phyloP scores from a whole-genome alignment of 495 filamentous ascomycete species.

The Pyronema domesticum region DNA sequence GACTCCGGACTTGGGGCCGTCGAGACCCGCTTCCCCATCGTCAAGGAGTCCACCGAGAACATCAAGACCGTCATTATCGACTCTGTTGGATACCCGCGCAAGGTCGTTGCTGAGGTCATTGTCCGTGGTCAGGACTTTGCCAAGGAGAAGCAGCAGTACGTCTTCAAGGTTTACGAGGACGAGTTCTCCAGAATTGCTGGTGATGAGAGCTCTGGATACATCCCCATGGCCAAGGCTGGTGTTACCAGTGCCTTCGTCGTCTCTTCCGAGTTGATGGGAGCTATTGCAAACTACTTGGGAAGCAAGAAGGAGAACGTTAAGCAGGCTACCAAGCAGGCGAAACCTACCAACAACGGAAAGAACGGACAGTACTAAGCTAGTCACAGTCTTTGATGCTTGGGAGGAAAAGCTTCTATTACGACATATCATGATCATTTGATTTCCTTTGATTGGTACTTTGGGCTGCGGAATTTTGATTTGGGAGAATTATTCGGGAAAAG shows the following conservation, averaged over 20 bases:
- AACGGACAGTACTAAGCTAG: too few species aligned
- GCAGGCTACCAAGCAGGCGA: neutral
- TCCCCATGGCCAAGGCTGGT: slow-evolving; percentile 54
- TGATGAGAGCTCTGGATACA: slow-evolving; percentile 38
- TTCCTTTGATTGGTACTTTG: neutral
- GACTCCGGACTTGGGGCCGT: slow-evolving; percentile 54
- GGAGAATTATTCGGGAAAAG: too few species aligned
- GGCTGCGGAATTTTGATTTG: slow-evolving; percentile 1
- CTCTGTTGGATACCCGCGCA: slow-evolving; percentile 44
- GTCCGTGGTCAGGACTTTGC: slow-evolving; percentile 15
- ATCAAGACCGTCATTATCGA: slow-evolving; percentile 48
- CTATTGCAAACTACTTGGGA: slow-evolving; percentile 15
- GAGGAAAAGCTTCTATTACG: too few species aligned
- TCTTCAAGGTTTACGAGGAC: slow-evolving; percentile 49
- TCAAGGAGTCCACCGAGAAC: slow-evolving; percentile 73
- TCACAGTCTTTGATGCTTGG: too few species aligned
- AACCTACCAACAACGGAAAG: too few species aligned
- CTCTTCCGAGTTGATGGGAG: slow-evolving; percentile 16
- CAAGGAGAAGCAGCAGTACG: slow-evolving; percentile 51
- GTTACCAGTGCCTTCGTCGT: slow-evolving; percentile 58
- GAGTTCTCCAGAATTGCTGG: slow-evolving; percentile 64
- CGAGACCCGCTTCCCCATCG: slow-evolving; percentile 62
- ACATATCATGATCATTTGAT: too few species aligned
- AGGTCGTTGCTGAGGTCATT: slow-evolving; percentile 30
- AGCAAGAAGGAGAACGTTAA: slow-evolving; percentile 16